Evolutionary conservation across 2,329 filamentous ascomycete genomes (phyloP).

Genomic region (Epichloe typhina): DNA sequence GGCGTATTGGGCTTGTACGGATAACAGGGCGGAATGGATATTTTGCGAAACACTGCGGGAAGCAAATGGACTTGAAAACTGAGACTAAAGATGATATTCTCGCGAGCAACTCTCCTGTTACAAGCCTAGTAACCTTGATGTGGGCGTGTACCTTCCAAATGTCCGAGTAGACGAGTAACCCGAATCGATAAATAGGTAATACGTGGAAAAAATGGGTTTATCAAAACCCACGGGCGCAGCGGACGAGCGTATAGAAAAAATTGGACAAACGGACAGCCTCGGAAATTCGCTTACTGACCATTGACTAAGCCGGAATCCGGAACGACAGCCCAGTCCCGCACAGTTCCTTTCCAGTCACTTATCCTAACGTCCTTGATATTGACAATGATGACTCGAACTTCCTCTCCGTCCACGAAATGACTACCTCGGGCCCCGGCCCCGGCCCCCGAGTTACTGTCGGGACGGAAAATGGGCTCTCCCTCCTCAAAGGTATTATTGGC

Average conservation of each 20-base stretch:
- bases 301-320: slow-evolving; percentile 26
- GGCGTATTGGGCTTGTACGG: neutral
- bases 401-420: slow-evolving; percentile 66
- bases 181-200: too few relatives aligned
- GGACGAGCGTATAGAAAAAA: neutral
- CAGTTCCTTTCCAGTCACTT: slow-evolving; percentile 89
- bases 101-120: too few relatives aligned
- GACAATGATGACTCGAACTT: slow-evolving; percentile 79
- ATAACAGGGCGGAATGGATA: neutral
- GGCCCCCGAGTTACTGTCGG: slow-evolving; percentile 24
- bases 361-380: slow-evolving; percentile 74
- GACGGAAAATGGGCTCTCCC: slow-evolving; percentile 20
- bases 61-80: too few relatives aligned
- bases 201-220: too few relatives aligned
- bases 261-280: neutral
- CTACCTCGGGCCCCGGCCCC: slow-evolving; percentile 37
- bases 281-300: slow-evolving; percentile 15
- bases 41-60: too few relatives aligned
- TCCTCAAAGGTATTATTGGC: slow-evolving; percentile 84
- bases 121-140: too few relatives aligned
- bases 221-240: too few relatives aligned
- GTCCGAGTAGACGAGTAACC: too few relatives aligned
- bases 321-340: slow-evolving; percentile 58
- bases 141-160: too few relatives aligned
- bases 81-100: too few relatives aligned